phyloP scores from a whole-genome alignment of 768 basidiomycete genomes.

The Hydnum rufescens region DNA sequence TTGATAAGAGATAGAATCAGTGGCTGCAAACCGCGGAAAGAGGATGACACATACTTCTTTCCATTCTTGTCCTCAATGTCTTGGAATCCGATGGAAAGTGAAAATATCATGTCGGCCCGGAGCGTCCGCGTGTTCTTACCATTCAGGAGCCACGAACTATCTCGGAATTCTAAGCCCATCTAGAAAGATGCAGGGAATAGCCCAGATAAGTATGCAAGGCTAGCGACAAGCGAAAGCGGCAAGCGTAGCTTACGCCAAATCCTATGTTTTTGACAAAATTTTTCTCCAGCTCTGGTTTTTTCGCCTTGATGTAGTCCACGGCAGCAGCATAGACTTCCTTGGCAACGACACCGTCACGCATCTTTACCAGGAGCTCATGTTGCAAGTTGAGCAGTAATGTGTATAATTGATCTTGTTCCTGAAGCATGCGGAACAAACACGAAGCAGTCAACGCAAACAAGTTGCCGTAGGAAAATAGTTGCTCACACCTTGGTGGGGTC shows the following conservation, averaged over 20 bases:
- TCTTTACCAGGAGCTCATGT: constrained; percentile 44
- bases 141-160: constrained; percentile 64
- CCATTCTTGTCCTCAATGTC: constrained; percentile 59
- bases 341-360: constrained; percentile 58
- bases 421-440: no score
- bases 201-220: not conserved
- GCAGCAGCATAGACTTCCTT: constrained; percentile 74
- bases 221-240: constrained; percentile 5
- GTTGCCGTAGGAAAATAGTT: constrained; percentile 6
- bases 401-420: constrained; percentile 90
- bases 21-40: not conserved
- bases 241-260: constrained; percentile 72
- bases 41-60: constrained; percentile 38
- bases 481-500: constrained; percentile 53
- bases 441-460: not conserved
- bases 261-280: constrained; percentile 78
- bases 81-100: constrained; percentile 66
- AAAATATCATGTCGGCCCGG: constrained; percentile 68
- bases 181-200: constrained; percentile 16
- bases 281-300: constrained; percentile 66
- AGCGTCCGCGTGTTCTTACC: constrained; percentile 56
- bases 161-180: constrained; percentile 94
- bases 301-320: constrained; percentile 44
- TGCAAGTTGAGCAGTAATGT: constrained; percentile 60
- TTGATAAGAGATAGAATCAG: constrained; percentile 17